Conservation (phyloP, 2,329 filamentous ascomycete genomes). For the Microsporum canis region DNA sequence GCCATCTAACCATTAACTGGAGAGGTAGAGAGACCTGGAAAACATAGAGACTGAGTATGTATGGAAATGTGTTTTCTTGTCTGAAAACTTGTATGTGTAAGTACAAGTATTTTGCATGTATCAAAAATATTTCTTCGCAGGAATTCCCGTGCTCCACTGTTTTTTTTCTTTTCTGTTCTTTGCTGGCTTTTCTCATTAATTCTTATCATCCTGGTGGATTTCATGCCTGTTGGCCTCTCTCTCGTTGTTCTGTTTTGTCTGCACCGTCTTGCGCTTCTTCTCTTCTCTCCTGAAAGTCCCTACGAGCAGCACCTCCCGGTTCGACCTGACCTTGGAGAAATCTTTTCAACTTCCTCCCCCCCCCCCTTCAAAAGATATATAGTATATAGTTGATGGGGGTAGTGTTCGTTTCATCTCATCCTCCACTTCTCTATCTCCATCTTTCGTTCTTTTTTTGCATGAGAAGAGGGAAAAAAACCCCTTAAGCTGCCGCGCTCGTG, state of each 20-base stretch:
- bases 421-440: background rate
- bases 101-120: slow-evolving; percentile 1
- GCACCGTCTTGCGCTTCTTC: background rate
- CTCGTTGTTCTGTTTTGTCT: background rate
- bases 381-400: background rate
- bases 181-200: background rate
- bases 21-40: background rate
- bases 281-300: background rate
- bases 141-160: background rate
- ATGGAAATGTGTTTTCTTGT: background rate
- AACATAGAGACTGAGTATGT: background rate
- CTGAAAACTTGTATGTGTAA: background rate
- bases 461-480: background rate
- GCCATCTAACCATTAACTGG: too few relatives aligned
- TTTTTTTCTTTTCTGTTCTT: background rate
- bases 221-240: background rate
- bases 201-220: slow-evolving; percentile 1
- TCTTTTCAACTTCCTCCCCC: too few relatives aligned
- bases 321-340: background rate
- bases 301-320: background rate
- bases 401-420: background rate
- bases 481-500: slow-evolving; percentile 2
- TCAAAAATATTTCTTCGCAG: background rate
- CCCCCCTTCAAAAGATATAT: background rate
- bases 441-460: background rate